Evolutionary conservation across 331 rosid species (phyloP).

Genomic region (Telfairia occidentalis): DNA sequence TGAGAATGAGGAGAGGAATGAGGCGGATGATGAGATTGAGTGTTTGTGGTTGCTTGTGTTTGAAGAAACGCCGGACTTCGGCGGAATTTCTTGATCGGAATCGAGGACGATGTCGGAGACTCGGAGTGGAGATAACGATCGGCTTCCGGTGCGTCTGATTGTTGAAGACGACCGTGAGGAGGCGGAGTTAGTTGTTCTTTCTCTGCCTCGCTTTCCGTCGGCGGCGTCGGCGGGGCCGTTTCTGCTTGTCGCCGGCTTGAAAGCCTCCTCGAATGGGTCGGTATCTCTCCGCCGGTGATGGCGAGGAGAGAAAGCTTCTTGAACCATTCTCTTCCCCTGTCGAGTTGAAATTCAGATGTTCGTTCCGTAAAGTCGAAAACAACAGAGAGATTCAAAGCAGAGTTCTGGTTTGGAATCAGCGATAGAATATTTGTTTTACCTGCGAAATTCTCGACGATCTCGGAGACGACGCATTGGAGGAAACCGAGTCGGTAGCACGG

Average conservation of each 20-base stretch:
- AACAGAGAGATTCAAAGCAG: neutral
- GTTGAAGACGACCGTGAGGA: neutral
- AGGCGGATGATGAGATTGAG: constrained; percentile 21
- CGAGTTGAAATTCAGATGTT: neutral
- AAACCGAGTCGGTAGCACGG: constrained; percentile 17
- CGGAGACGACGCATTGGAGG: constrained; percentile 17
- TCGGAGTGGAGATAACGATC: constrained; percentile 72
- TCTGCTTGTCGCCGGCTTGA: neutral
- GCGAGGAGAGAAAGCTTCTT: constrained; percentile 22
- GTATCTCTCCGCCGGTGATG: constrained; percentile 23
- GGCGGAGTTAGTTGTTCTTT: neutral
- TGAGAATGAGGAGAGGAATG: constrained; percentile 51
- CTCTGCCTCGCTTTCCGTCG: constrained; percentile 37
- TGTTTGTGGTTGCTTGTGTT: constrained; percentile 9
- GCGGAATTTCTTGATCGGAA: constrained; percentile 11
- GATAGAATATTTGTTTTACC: constrained; percentile 10
- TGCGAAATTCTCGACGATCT: constrained; percentile 25
- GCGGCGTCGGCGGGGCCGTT: neutral
- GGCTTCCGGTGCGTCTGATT: constrained; percentile 37
- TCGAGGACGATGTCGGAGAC: constrained; percentile 45
- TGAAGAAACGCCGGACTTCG: neutral
- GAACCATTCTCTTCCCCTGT: constrained; percentile 14
- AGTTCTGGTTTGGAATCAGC: neutral
- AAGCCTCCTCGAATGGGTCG: constrained; percentile 41
- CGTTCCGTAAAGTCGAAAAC: neutral